phyloP scores from a whole-genome alignment of 2,329 filamentous ascomycete species.

The Xylaria sp. region DNA sequence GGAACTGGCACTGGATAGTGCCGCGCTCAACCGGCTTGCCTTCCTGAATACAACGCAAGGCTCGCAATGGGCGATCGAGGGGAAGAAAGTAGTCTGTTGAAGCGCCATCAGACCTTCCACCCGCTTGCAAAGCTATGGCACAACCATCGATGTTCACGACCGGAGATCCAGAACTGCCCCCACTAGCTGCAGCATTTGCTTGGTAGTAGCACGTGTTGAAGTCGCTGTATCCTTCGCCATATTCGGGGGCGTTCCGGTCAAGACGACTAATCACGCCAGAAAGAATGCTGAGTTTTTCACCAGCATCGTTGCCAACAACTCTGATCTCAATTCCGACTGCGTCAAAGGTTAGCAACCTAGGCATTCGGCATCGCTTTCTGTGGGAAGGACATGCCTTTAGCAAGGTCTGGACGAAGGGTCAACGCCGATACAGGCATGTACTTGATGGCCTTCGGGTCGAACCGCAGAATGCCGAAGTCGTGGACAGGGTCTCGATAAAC shows the following conservation, averaged over 20 bases:
- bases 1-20: constrained; percentile 97
- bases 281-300: constrained; percentile 96
- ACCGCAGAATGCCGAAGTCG: constrained; percentile 96
- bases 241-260: constrained; percentile 95
- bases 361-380: background rate
- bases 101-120: constrained; percentile 89
- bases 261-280: constrained; percentile 96
- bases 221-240: constrained; percentile 96
- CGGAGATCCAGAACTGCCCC: constrained; percentile 96
- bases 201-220: constrained; percentile 98
- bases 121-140: constrained; percentile 90
- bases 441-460: constrained; percentile 93
- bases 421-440: constrained; percentile 91
- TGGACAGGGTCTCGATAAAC: constrained; percentile 98
- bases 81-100: constrained; percentile 98
- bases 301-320: constrained; percentile 97
- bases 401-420: constrained; percentile 80
- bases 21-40: constrained; percentile 79
- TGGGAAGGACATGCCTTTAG: constrained; percentile 55
- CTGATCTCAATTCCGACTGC: constrained; percentile 88
- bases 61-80: constrained; percentile 84
- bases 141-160: constrained; percentile 94
- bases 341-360: constrained; percentile 11
- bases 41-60: constrained; percentile 81
- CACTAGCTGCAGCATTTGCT: constrained; percentile 93